phyloP scores from a whole-genome alignment of 495 filamentous ascomycete genomes.

The Aspergillus cristatus region DNA sequence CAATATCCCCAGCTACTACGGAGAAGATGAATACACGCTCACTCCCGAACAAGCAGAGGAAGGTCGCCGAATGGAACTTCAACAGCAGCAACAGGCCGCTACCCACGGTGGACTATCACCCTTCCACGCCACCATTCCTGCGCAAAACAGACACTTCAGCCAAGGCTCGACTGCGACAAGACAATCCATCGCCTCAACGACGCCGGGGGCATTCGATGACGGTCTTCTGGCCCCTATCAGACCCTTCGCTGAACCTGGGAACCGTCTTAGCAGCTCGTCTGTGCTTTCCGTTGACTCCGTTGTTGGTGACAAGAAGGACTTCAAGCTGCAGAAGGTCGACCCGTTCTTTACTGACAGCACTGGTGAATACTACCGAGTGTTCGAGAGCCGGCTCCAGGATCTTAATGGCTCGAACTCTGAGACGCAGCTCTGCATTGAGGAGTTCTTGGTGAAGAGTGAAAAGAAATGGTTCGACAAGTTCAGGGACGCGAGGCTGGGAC shows the following conservation, averaged over 20 bases:
- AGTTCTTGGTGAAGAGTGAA: constrained; percentile 58
- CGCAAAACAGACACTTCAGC: constrained; percentile 20
- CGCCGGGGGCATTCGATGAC: constrained; percentile 33
- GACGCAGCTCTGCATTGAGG: constrained; percentile 55
- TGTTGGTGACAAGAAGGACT: constrained; percentile 53
- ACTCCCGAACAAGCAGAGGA: constrained; percentile 26
- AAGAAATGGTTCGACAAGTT: constrained; percentile 62
- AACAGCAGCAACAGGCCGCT: constrained; percentile 7
- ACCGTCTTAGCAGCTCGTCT: constrained; percentile 36
- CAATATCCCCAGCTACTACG: constrained; percentile 33
- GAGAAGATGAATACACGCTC: constrained; percentile 34
- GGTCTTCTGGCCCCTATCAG: constrained; percentile 23
- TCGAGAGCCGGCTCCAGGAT: constrained; percentile 50
- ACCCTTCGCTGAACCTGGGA: constrained; percentile 26
- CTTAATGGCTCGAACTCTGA: constrained; percentile 50
- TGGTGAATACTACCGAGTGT: constrained; percentile 51
- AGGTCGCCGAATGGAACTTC: constrained; percentile 15
- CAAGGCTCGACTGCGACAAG: constrained; percentile 20
- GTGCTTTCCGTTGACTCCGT: constrained; percentile 45
- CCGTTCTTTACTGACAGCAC: constrained; percentile 63
- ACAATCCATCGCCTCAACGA: constrained; percentile 20
- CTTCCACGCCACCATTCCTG: no score
- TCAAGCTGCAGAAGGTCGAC: constrained; percentile 58
- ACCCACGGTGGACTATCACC: no score
- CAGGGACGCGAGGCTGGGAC: constrained; percentile 46